Percentiles rank a stretch among this genome's conserved stretches.
phyloP scores from a whole-genome alignment of 2,329 filamentous ascomycete genomes.

The Fusarium tanahbumbuense region DNA sequence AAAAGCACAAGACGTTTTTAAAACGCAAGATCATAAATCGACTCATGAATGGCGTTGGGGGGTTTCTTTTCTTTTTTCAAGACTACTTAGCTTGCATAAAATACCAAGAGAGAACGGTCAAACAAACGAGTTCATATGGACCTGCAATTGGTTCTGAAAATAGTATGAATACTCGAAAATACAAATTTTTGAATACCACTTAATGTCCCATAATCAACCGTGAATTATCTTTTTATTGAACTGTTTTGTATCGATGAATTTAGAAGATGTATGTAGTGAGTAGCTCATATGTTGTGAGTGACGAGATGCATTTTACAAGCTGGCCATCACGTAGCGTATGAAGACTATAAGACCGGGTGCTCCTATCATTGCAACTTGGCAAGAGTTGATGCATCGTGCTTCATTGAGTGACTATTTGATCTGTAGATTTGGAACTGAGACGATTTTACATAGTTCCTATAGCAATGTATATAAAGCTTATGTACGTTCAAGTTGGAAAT shows the following conservation, averaged over 20 bases:
- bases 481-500: neutral
- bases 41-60: slow-evolving; percentile 46
- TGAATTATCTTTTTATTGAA: neutral
- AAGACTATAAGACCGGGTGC: neutral
- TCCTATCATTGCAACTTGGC: neutral
- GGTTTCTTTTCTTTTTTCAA: slow-evolving; percentile 38
- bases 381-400: neutral
- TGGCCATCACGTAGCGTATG: neutral
- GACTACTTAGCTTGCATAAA: slow-evolving; percentile 30
- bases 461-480: neutral
- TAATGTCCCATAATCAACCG: too few species aligned
- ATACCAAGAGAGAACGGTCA: slow-evolving; percentile 35
- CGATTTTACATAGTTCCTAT: neutral
- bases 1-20: slow-evolving; percentile 33
- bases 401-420: neutral
- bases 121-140: slow-evolving; percentile 14
- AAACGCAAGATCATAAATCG: slow-evolving; percentile 40
- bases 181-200: slow-evolving; percentile 27
- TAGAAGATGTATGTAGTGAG: neutral
- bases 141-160: neutral
- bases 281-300: too few species aligned
- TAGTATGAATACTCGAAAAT: slow-evolving; percentile 26
- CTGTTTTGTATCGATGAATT: neutral
- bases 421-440: neutral
- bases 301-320: neutral